Base-by-base conservation (phyloP, 2,329 filamentous ascomycete species). In the Fusarium burgessii region DNA sequence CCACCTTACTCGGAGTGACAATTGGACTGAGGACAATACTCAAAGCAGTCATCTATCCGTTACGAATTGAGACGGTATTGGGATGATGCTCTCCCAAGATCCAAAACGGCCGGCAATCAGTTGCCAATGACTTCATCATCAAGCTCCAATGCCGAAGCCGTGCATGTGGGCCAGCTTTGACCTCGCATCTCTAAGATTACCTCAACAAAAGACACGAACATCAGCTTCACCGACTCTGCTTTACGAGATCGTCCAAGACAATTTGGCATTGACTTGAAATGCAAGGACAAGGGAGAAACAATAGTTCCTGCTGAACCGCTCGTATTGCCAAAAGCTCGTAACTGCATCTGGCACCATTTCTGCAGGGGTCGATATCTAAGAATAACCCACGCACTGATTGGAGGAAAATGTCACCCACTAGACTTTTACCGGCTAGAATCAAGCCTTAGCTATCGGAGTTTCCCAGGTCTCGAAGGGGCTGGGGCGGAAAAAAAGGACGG, bases 251-350 rank as follows among this genome's bases (percentile, higher is more conserved):
- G n/a, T 8, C 61, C 49, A 35, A 17, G 5, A 60, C 52, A n/a
- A 49, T 29, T 49, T 17, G 7, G 36, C 15, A 42, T 25, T 13
- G 41, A 43, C 20, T 38, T 23, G 15, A 35, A 40, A 49, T 43
- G 35, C 55, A 61, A 32, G 55, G 54, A 6, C 36, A 60, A 5
- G 42, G 36, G 2, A 58, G 17, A 27, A 38, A 18, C 42, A 15
- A 45, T 46, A 65, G 61, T 46, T 58, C 23, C 43, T 12, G 32
- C 1, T 15, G 25, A 18, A 32, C 33, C 5, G 33, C 23, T 67
- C 62, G 64, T 67, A 67, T 67, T 25, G 33, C n/a, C 6, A 45
- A n/a, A 49, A 62, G 23, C 42, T 42, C 43, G 47, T 67, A 50
- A 47, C 64, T 18, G 32, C 17, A 18, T 66, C 29, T 10, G 57